Conservation (phyloP, 768 basidiomycete species). For the Sporobolomyces roseus region DNA sequence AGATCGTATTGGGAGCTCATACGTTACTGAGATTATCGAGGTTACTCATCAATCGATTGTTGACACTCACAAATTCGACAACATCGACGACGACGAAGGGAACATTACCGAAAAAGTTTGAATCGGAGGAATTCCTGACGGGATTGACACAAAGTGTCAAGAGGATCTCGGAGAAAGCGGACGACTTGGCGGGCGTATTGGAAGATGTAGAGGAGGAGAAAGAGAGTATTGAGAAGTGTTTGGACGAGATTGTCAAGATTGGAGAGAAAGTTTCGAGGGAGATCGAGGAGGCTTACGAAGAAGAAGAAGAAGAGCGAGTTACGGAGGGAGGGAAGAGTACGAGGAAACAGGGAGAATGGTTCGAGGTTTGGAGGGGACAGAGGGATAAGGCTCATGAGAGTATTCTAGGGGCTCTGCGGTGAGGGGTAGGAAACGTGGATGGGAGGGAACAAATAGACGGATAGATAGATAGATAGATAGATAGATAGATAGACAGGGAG, state of each 20-base stretch:
- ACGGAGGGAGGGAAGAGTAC: too few species aligned
- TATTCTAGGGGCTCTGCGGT: background rate
- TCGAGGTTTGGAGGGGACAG: constrained; percentile 25
- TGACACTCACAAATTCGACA: background rate
- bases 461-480: too few species aligned
- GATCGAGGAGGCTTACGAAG: background rate
- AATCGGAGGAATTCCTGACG: background rate
- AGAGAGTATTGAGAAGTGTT: background rate
- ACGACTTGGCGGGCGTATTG: constrained; percentile 26
- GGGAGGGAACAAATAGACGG: too few species aligned
- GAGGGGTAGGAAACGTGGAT: too few species aligned
- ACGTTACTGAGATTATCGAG: background rate
- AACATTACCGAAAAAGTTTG: background rate
- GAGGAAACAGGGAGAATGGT: constrained; percentile 14
- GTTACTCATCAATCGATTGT: background rate
- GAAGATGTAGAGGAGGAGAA: background rate
- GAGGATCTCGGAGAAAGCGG: constrained; percentile 9
- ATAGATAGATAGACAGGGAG: too few species aligned
- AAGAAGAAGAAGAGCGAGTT: background rate
- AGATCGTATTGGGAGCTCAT: background rate
- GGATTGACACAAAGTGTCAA: background rate
- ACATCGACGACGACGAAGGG: too few species aligned
- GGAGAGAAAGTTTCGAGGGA: background rate
- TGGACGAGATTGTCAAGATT: background rate
- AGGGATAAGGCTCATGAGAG: constrained; percentile 2